Evolutionary conservation across 2,329 filamentous ascomycete species (phyloP).

Genomic region (Decorospora gaudefroyi): DNA sequence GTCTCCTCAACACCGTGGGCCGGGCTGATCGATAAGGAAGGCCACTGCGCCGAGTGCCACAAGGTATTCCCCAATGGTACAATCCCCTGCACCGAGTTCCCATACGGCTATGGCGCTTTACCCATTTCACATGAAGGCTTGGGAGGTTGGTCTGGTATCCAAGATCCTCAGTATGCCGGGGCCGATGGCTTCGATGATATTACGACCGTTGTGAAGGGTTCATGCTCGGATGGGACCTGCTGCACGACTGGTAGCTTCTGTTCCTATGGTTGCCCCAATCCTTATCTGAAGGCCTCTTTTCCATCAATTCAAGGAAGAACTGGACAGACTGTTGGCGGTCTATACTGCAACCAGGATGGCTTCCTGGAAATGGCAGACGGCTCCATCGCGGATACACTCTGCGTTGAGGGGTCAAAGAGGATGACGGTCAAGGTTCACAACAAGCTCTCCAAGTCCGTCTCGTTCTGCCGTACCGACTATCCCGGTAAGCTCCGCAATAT

Average conservation of each 20-base stretch:
- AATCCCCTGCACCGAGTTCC: slow-evolving; percentile 73
- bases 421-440: slow-evolving; percentile 72
- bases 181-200: slow-evolving; percentile 58
- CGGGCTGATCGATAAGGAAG: slow-evolving; percentile 29
- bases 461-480: slow-evolving; percentile 94
- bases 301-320: slow-evolving; percentile 75
- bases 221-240: slow-evolving; percentile 58
- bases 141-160: slow-evolving; percentile 79
- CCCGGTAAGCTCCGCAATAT: slow-evolving; percentile 66
- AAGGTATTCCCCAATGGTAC: slow-evolving; percentile 75
- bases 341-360: slow-evolving; percentile 79
- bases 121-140: slow-evolving; percentile 69
- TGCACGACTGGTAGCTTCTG: slow-evolving; percentile 72
- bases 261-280: slow-evolving; percentile 89
- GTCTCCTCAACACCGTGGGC: slow-evolving; percentile 17
- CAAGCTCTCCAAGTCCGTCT: slow-evolving; percentile 66
- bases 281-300: slow-evolving; percentile 93
- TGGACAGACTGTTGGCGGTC: slow-evolving; percentile 84
- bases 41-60: slow-evolving; percentile 58
- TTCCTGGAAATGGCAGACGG: slow-evolving; percentile 69
- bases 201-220: slow-evolving; percentile 66
- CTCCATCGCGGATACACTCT: slow-evolving; percentile 68
- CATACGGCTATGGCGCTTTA: slow-evolving; percentile 78
- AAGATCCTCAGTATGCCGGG: slow-evolving; percentile 54
- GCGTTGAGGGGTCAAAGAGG: slow-evolving; percentile 70